Conservation (phyloP, 352 stramenopile genomes). For the Thalassiosira livingstoniorum region DNA sequence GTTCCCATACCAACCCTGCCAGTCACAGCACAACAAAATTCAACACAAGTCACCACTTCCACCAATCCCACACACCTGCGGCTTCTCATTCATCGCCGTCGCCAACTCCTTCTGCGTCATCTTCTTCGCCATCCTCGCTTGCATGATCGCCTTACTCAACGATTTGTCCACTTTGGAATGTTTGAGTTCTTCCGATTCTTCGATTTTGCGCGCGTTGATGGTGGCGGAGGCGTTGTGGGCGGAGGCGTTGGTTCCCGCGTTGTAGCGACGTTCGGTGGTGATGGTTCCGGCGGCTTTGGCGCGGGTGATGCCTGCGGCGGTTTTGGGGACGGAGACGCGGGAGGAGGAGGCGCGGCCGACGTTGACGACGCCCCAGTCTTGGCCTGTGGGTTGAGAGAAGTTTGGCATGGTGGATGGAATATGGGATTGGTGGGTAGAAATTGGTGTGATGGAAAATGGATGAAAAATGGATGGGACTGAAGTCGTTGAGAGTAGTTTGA, state of each 20-base stretch:
- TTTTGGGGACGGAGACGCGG: constrained; percentile 61
- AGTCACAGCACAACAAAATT: too few relatives aligned
- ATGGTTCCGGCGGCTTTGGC: constrained; percentile 69
- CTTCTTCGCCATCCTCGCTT: constrained; percentile 96
- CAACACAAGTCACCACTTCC: too few relatives aligned
- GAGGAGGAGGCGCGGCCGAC: constrained; percentile 59
- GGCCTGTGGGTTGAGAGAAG: constrained; percentile 55
- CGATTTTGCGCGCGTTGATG: constrained; percentile 72
- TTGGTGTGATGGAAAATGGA: neutral
- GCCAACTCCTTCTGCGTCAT: constrained; percentile 98
- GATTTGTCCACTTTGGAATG: constrained; percentile 80
- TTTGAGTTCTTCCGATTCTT: constrained; percentile 82
- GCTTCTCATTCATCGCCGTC: constrained; percentile 91
- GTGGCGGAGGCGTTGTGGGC: constrained; percentile 45
- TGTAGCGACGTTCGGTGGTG: constrained; percentile 64
- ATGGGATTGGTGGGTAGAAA: neutral
- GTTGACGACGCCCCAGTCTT: constrained; percentile 86
- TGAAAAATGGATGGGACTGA: neutral
- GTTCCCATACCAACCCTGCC: too few relatives aligned
- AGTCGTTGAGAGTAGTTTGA: neutral
- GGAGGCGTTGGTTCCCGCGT: constrained; percentile 74
- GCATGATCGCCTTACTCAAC: constrained; percentile 91
- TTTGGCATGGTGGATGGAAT: constrained; percentile 58
- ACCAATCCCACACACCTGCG: constrained; percentile 96
- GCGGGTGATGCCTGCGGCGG: constrained; percentile 51